Conservation (phyloP, 2,329 filamentous ascomycete species). For the Bertia moriformis region DNA sequence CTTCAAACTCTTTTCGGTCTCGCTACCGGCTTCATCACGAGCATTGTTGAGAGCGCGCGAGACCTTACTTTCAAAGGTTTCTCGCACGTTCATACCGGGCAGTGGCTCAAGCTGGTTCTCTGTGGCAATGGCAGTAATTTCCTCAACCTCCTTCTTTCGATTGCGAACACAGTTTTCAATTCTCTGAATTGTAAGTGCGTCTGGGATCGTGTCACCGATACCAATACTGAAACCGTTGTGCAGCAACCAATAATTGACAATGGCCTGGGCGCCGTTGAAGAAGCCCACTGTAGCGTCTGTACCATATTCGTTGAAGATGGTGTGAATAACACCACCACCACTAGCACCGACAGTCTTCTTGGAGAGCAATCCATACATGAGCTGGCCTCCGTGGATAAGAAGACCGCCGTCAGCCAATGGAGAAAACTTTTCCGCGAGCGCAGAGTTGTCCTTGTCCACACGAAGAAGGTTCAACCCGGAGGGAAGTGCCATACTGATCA, state of each 20-base stretch:
- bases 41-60: conserved; percentile 87
- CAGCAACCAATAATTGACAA: conserved; percentile 93
- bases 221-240: conserved; percentile 96
- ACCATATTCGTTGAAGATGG: conserved; percentile 90
- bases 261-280: conserved; percentile 86
- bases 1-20: conserved; percentile 81
- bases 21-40: conserved; percentile 89
- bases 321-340: conserved; percentile 81
- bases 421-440: conserved; percentile 54
- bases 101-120: conserved; percentile 79
- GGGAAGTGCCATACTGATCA: conserved; percentile 85
- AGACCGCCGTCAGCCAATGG: conserved; percentile 65
- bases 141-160: conserved; percentile 68
- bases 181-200: conserved; percentile 67
- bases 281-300: conserved; percentile 77
- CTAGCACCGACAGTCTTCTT: conserved; percentile 92
- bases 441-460: conserved; percentile 49
- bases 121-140: conserved; percentile 64
- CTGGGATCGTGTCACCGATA: conserved; percentile 94
- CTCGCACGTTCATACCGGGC: conserved; percentile 95
- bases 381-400: conserved; percentile 70
- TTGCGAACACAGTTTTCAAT: conserved; percentile 70
- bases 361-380: conserved; percentile 78
- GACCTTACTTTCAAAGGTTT: conserved; percentile 95
- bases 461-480: conserved; percentile 67